These are phyloP conservation scores for Mycena filopes DNA, from an alignment of 768 basidiomycete species.

Conservation along the genomic window DNA sequence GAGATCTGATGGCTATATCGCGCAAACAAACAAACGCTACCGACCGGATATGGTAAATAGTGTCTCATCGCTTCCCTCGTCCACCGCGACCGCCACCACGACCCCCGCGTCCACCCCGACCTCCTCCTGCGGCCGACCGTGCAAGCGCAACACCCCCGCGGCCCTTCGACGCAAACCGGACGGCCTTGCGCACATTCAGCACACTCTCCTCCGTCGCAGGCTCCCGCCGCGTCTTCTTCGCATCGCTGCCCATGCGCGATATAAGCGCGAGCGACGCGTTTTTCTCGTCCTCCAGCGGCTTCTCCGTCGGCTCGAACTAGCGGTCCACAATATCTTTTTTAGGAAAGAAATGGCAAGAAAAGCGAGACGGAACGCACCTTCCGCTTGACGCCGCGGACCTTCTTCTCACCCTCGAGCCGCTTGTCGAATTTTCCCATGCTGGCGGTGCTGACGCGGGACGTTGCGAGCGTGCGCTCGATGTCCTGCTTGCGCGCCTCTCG, in stretches of 20 bases:
- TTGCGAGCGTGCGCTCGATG: constrained; percentile 80
- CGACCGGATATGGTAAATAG: constrained; percentile 2
- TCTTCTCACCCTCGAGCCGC: constrained; percentile 91
- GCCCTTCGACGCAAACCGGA: constrained; percentile 79
- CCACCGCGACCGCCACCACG: constrained; percentile 41
- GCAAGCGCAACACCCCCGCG: constrained; percentile 70
- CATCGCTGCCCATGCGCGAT: constrained; percentile 76
- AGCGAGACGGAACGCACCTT: constrained; percentile 67
- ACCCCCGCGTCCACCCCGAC: constrained; percentile 41
- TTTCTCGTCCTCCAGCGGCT: constrained; percentile 72
- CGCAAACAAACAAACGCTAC: not conserved
- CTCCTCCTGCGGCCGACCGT: constrained; percentile 48
- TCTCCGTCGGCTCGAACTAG: constrained; percentile 89
- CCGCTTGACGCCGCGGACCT: constrained; percentile 87
- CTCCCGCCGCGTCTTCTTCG: constrained; percentile 68
- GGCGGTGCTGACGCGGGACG: constrained; percentile 86
- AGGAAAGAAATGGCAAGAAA: not conserved
- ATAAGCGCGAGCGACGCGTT: constrained; percentile 80
- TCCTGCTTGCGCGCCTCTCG: constrained; percentile 67
- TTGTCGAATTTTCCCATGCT: constrained; percentile 97
- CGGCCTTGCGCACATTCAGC: constrained; percentile 90
- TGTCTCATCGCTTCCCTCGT: constrained; percentile 42
- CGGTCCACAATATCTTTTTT: no score
- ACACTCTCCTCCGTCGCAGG: constrained; percentile 62
- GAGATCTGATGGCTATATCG: not conserved